Evolutionary conservation across 116 monocot genomes (phyloP), one percentile per base, ranked within the genome.

Genomic region (Dioscorea cayenensis): DNA sequence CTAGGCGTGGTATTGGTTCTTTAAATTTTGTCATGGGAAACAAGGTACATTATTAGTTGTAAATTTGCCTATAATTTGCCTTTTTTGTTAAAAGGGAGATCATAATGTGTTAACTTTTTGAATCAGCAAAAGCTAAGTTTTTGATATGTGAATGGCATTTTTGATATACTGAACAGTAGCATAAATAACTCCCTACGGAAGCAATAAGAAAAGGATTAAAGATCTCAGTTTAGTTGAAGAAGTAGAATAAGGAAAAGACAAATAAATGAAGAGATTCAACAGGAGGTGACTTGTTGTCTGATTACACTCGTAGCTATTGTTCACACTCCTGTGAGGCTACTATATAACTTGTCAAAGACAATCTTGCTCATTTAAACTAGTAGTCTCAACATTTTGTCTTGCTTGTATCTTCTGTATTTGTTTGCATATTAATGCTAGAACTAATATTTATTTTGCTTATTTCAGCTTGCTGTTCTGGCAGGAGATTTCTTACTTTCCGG

Each of bases 1-100:
- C 90, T 49, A 86, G 97, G n/a, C 90, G 93, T 73, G 97, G 93
- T 17, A 79, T 97, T 77, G 75, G 81, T 71, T 97, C 97, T 35
- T 73, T 97, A 77, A 97, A 97, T 77, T 90, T 79, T 72, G 83
- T 90, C 16, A 88, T 97, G 93, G 97, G 97, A 22, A 97, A 92
- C 68, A 97, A 97, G 90, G 97, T 97, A 74, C 14, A 17, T 5
- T 28, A 36, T 66, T 9, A 43, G 43, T 43, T 43, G 43, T 43
- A 43, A 3, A 43, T 12, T 6, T 43, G 43, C 43, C 12, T 43
- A 43, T 43, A 43, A 43, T 43, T 10, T 43, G 12, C 0, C 43
- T 7, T 6, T 3, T 43, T 6, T 7, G 43, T 43, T 43, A 43
- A 43, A 11, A 43, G 43, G 43, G n/a, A 43, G 0, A 43, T 11